Evolutionary conservation across 176 grass and related monocot species (phyloP), one percentile per base, ranked within the genome.

Genomic region (Leersia perrieri): DNA sequence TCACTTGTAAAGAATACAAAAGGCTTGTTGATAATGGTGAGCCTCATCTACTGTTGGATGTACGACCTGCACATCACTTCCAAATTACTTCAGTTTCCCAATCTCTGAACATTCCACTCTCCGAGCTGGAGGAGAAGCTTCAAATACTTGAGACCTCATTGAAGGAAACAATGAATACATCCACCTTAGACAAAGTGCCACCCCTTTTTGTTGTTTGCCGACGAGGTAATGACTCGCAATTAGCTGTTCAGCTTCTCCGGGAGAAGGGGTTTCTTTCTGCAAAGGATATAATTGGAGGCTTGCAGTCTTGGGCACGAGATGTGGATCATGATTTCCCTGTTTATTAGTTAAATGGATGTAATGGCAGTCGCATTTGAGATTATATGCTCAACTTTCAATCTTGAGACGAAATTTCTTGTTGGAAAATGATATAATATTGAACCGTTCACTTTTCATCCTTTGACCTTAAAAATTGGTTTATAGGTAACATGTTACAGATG

Each of bases 181-280:
- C 58, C 2, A 3, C 32, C 0, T 35, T 49, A 8, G 63, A 45
- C 58, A 45, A 61, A 44, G 34, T 33, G 66, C 86, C 88, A 27
- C 25, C 87, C 31, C 64, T 98, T 36, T 89, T 89, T 67, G 90
- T 98, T 7, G 75, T 95, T 65, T 98, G 95, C 39, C 80, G 92
- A 76, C 91, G 96, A 88, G 96, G 96, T 33, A 95, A 98, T 5
- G 89, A 90, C 42, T 98, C 96, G 4, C 96, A 98, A 38, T 88
- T 11, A 20, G 90, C 92, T 2, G 88, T 95, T 35, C 66, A 88
- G 74, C 66, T 92, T 81, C 90, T 98, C 15, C 89, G 31, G 0
- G 76, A 88, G 76, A 98, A 91, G 38, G 92, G 96, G 5, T 89
- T 98, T 55, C 22, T 67, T 26, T 86, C 63, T 14, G 82, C 88